phyloP scores from a whole-genome alignment of 306 rosid genomes.

The Abrus pulchellus region DNA sequence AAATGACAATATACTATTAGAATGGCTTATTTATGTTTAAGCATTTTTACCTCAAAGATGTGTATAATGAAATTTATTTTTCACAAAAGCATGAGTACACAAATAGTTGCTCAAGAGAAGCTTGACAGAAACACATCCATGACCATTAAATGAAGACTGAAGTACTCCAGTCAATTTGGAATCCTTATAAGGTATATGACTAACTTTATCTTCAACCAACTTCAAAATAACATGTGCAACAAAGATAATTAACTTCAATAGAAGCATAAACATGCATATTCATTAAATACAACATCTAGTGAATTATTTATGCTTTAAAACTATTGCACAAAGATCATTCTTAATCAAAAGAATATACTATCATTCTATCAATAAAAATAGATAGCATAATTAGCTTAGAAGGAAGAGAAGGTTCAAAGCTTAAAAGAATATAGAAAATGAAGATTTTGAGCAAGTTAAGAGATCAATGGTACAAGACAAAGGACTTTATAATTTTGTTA shows the following conservation, averaged over 20 bases:
- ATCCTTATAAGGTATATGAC: slow-evolving; percentile 96
- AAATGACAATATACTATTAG: slow-evolving; percentile 46
- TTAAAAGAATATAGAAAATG: slow-evolving; percentile 23
- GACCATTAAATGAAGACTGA: slow-evolving; percentile 96
- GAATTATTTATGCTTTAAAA: slow-evolving; percentile 25
- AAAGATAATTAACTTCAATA: slow-evolving; percentile 47
- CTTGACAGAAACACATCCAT: slow-evolving; percentile 98
- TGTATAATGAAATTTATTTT: slow-evolving; percentile 32
- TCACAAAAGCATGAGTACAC: slow-evolving; percentile 37
- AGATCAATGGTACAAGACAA: slow-evolving; percentile 7
- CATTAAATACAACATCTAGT: slow-evolving; percentile 10
- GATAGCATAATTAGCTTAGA: slow-evolving; percentile 18
- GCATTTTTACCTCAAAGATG: slow-evolving; percentile 35
- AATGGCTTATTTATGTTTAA: slow-evolving; percentile 30
- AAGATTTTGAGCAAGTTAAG: slow-evolving; percentile 4
- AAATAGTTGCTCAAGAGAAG: slow-evolving; percentile 46
- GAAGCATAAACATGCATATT: slow-evolving; percentile 34
- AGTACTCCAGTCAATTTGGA: slow-evolving; percentile 96
- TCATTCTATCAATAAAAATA: slow-evolving; percentile 35
- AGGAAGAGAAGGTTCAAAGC: slow-evolving; percentile 17
- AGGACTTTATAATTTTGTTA: too few relatives aligned
- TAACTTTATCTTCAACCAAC: slow-evolving; percentile 84
- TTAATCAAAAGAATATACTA: not conserved
- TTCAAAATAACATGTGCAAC: slow-evolving; percentile 87
- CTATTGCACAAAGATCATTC: slow-evolving; percentile 19